Conservation (phyloP, 2,329 filamentous ascomycete genomes). For the Chalara sp. region DNA sequence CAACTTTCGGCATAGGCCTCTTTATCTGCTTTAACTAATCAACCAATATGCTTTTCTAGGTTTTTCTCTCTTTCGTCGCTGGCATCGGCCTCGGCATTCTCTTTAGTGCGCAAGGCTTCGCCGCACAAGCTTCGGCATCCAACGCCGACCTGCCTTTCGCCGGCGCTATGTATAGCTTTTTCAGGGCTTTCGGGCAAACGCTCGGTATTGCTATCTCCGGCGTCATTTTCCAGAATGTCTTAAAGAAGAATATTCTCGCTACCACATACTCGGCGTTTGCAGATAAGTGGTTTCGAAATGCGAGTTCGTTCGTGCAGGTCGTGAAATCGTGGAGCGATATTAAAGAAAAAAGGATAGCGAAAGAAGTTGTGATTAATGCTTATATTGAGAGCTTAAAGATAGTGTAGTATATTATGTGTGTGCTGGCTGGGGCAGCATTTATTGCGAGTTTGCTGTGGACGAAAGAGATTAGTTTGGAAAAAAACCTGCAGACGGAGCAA, state of each 20-base stretch:
- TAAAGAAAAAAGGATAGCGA: constrained; percentile 5
- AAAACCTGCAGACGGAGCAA: constrained; percentile 14
- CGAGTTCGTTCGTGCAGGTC: constrained; percentile 14
- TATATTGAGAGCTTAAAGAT: constrained; percentile 16
- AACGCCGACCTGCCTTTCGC: constrained; percentile 51
- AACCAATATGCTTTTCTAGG: constrained; percentile 47
- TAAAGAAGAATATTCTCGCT: constrained; percentile 16
- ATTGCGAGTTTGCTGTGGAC: constrained; percentile 34
- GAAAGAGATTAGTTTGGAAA: constrained; percentile 27
- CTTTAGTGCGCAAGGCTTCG: constrained; percentile 53
- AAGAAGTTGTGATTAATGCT: constrained; percentile 8
- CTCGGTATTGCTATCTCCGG: constrained; percentile 41
- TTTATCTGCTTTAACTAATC: constrained; percentile 40
- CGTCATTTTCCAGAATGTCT: constrained; percentile 60
- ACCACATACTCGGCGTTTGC: constrained; percentile 10
- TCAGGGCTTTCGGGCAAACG: constrained; percentile 48
- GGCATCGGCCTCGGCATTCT: constrained; percentile 57
- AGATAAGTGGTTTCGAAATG: constrained; percentile 12
- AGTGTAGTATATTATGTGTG: constrained; percentile 21
- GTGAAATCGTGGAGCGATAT: constrained; percentile 11
- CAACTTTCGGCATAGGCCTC: constrained; percentile 49
- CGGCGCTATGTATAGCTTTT: constrained; percentile 59
- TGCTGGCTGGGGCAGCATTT: constrained; percentile 12
- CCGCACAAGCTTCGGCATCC: constrained; percentile 53
- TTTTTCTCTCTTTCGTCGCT: constrained; percentile 52